phyloP scores from a whole-genome alignment of 805 yeast genomes.

The Millerozyma acaciae region DNA sequence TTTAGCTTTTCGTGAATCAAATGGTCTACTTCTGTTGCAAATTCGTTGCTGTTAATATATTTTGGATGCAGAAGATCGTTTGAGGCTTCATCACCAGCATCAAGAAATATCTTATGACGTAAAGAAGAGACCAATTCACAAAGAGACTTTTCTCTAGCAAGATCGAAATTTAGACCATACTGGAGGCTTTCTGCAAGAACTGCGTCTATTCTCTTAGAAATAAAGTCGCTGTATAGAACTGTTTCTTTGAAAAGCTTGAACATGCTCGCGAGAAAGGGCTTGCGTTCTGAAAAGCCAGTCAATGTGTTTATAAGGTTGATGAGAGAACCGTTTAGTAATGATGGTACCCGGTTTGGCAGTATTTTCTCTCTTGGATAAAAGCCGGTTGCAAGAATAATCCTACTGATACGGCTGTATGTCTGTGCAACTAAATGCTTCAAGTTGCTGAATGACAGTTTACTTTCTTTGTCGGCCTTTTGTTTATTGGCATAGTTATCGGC shows the following conservation, averaged over 20 bases:
- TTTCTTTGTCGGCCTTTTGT: too few species aligned
- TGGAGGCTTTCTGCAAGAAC: too few species aligned
- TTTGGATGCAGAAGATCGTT: background rate
- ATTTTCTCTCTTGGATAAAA: too few species aligned
- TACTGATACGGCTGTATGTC: too few species aligned
- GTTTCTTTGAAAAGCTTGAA: slow-evolving; percentile 3
- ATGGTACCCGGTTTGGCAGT: too few species aligned
- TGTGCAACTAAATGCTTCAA: too few species aligned
- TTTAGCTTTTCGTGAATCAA: slow-evolving; percentile 7
- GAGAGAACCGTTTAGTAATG: slow-evolving; percentile 10
- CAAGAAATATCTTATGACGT: slow-evolving; percentile 4
- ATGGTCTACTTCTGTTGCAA: too few species aligned
- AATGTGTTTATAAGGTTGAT: slow-evolving; percentile 10
- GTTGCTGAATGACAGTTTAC: too few species aligned
- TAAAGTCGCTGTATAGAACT: slow-evolving; percentile 2
- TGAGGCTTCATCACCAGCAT: slow-evolving; percentile 1
- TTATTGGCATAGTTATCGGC: slow-evolving; percentile 4
- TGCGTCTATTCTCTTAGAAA: slow-evolving; percentile 4
- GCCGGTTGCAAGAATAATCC: too few species aligned
- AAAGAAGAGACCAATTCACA: slow-evolving; percentile 5
- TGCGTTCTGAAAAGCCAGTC: slow-evolving; percentile 9
- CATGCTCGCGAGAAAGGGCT: slow-evolving; percentile 9
- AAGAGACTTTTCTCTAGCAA: slow-evolving; percentile 4
- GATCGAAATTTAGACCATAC: too few species aligned
- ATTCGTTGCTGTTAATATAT: too few species aligned